A percentile compares a stretch with the other conserved stretches of the same genome.
Conservation (phyloP, 75 land plant genomes). For the Ceratopteris richardii region DNA sequence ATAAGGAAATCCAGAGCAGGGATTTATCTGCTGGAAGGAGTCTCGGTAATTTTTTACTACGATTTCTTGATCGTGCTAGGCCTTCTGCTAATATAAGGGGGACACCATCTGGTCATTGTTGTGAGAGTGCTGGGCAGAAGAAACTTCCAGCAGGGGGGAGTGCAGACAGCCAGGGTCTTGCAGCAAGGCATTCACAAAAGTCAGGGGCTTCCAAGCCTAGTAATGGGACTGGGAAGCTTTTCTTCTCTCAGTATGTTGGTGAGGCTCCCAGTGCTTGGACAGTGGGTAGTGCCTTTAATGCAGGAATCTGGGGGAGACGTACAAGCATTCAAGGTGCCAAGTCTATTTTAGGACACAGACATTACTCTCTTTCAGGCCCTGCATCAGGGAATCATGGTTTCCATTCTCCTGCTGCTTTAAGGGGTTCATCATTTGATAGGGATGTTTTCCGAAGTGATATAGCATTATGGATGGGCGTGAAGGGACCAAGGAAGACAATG, state of each 20-base stretch:
- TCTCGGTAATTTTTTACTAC: conserved; percentile 73
- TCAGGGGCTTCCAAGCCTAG: too few relatives aligned
- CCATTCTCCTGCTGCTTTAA: not conserved
- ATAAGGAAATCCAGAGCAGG: conserved; percentile 61
- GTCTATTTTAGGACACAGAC: not conserved
- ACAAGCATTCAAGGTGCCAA: not conserved
- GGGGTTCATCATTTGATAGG: not conserved
- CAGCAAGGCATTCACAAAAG: not conserved
- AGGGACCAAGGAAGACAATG: not conserved
- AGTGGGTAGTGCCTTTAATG: not conserved
- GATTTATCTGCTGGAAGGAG: conserved; percentile 73
- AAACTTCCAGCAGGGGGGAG: not conserved
- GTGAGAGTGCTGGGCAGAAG: not conserved
- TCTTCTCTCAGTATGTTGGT: not conserved
- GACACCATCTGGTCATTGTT: not conserved
- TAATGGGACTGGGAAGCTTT: not conserved
- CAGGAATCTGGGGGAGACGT: not conserved
- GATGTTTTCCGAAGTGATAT: conserved; percentile 50
- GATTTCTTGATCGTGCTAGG: conserved; percentile 69
- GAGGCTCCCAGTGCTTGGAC: not conserved
- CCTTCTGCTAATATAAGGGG: conserved; percentile 86
- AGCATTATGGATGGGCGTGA: conserved; percentile 30
- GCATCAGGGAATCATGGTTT: not conserved
- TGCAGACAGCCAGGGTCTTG: not conserved
- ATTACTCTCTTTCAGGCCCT: not conserved